Evolutionary conservation across 2,329 filamentous ascomycete genomes (phyloP), one percentile per base, ranked within the genome.

Genomic region (Colletotrichum liriopes): DNA sequence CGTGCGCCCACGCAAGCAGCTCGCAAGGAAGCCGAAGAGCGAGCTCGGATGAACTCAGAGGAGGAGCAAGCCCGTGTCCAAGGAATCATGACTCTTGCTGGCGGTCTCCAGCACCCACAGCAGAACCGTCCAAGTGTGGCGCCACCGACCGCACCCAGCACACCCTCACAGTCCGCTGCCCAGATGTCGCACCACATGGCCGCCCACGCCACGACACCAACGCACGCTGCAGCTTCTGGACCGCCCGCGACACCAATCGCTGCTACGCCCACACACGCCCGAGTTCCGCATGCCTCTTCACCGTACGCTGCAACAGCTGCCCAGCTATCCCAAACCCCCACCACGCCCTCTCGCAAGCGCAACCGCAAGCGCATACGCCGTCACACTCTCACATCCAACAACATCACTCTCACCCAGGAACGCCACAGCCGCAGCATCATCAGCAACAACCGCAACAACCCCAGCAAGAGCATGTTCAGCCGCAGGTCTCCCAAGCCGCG

Each of bases 1-100:
- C 86, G 94, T 20, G 94, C 94, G 0, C 94, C 94, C 0, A 92
- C 90, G 1, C 91, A 93, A 78, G 91, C 91, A n/a, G 91, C 91
- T 0, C 85, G 90, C 29, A 92, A 92, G 74, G 91, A 92, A 78
- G 90, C 90, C 0, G 91, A 92, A 77, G 90, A 92, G 79, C 86
- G 89, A 58, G 89, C 89, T 3, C 86, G 88, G 47, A 80, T 88
- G 74, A 89, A 86, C 68, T 85, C 85, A n/a, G 88, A 89, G 60
- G 90, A 91, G 68, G 89, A 91, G 56, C 86, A 88, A 74, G 88
- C 88, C 9, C 87, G 87, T 73, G 81, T 91, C n/a, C 86, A 90
- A 74, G 88, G 88, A n/a, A 88, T 91, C 67, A 85, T 90, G 83
- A 84, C 87, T 2, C 77, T 91, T 55, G 87, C 86, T 0, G 83